Percentiles rank a stretch among this genome's conserved stretches.
Conservation (phyloP, 139 green algal species). For the Tetradesmus lagerheimii region DNA sequence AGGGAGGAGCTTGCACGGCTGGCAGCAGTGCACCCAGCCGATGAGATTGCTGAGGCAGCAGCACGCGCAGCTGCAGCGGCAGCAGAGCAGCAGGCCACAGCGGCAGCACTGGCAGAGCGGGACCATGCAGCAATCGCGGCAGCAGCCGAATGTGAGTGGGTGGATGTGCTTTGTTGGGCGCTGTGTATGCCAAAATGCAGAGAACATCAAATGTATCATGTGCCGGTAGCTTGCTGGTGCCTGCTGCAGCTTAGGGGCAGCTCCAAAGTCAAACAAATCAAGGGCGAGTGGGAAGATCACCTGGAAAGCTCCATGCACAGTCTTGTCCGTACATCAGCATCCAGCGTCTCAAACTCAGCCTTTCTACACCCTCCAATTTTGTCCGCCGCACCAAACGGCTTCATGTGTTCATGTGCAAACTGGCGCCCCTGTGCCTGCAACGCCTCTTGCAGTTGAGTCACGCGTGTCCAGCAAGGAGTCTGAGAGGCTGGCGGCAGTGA, state of each 20-base stretch:
- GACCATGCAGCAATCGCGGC: neutral
- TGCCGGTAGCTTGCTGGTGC: no score
- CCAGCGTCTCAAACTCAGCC: no score
- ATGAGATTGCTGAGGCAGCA: slow-evolving; percentile 9
- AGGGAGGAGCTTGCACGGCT: slow-evolving; percentile 22
- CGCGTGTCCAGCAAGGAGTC: neutral
- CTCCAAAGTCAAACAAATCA: no score
- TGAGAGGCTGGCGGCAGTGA: slow-evolving; percentile 47
- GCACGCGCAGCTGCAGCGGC: slow-evolving; percentile 14
- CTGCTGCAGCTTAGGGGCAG: no score
- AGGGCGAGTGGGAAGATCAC: no score
- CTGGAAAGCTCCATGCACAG: no score
- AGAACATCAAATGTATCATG: no score
- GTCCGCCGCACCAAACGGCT: no score
- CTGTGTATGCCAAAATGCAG: no score
- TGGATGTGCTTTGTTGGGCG: neutral
- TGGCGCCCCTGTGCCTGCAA: neutral
- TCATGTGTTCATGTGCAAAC: no score
- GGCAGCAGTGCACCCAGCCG: slow-evolving; percentile 12
- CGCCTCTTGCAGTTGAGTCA: neutral
- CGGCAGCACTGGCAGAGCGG: slow-evolving; percentile 9
- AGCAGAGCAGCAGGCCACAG: slow-evolving; percentile 22
- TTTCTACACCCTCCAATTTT: no score
- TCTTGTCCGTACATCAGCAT: no score
- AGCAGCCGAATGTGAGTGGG: neutral